Base-by-base conservation (phyloP, 1,284 basidiomycete genomes). In the Rhodotorula glutinis region DNA sequence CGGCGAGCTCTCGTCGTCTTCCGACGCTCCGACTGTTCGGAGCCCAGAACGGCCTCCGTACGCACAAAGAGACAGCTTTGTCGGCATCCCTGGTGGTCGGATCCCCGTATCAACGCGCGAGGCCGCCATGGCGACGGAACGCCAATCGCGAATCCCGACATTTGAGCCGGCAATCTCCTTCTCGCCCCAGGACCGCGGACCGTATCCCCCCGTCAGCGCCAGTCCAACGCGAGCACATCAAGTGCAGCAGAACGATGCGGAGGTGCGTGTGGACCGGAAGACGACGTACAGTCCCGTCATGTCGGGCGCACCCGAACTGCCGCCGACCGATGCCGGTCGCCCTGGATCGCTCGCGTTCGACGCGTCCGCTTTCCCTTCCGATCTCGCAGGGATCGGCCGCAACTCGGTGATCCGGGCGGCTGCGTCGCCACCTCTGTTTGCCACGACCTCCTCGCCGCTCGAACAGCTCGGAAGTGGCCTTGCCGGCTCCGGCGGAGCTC, bases 341-440 rank as follows among this genome's bases (percentile, higher is more conserved):
- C 59, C 46, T 2, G 47, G 44, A 17, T 57, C 49, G 13, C 54
- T 46, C 30, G 53, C 59, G 23, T 67, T 59, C 57, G 60, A 62
- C 53, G 23, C 38, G 29, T 44, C 33, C n/a, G 30, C 44, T 46
- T 43, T 56, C 4, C 16, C 60, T 25, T 46, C 54, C 38, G 53
- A 63, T 51, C 64, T 72, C 62, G 70, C 65, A n/a, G 70, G 70
- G 14, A 52, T 72, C 21, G 70, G 70, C 3, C 58, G 70, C 11
- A 66, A 65, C 51, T 66, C 70, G 40, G 59, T 72, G 44, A 57
- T 68, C 30, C 55, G 66, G 17, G 57, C 60, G 21, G 61, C 54
- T 9, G 38, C 29, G 10, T 46, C 49, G 3, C 25, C 29, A 11
- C 40, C 54, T 25, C 53, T 19, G 29, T 25, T 25, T 25, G 16